Percentiles rank a stretch among this genome's conserved stretches.
Conservation (phyloP, 805 yeast genomes). For the Nakazawaea ishiwadae region DNA sequence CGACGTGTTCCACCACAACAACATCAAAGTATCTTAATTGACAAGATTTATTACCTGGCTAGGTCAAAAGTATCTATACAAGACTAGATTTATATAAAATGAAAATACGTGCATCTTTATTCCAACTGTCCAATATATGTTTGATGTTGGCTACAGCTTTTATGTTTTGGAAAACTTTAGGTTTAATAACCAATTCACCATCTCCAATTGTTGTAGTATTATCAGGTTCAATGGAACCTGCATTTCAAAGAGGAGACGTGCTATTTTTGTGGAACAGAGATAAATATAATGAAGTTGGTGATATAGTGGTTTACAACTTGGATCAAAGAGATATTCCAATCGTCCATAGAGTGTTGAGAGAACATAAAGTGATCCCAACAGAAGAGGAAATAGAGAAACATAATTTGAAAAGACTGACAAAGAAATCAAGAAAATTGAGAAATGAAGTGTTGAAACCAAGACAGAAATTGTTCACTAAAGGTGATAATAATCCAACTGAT, state of each 20-base stretch:
- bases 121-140: conserved; percentile 67
- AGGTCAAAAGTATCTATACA: too few relatives aligned
- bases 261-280: conserved; percentile 88
- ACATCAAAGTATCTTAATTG: too few relatives aligned
- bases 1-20: too few relatives aligned
- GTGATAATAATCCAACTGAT: conserved; percentile 92
- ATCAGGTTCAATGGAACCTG: conserved; percentile 99
- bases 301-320: conserved; percentile 88
- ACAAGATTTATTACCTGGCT: too few relatives aligned
- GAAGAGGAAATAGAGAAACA: conserved; percentile 17
- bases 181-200: conserved; percentile 72
- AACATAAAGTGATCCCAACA: conserved; percentile 46
- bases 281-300: conserved; percentile 68
- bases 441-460: conserved; percentile 19
- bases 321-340: conserved; percentile 83
- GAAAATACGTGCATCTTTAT: conserved; percentile 57
- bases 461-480: conserved; percentile 85
- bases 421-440: conserved; percentile 12
- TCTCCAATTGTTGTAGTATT: conserved; percentile 96
- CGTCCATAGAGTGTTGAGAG: conserved; percentile 90
- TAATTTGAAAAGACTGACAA: conserved; percentile 15
- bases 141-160: conserved; percentile 85
- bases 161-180: conserved; percentile 84
- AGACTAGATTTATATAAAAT: too few relatives aligned
- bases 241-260: conserved; percentile 96